Evolutionary conservation across 495 filamentous ascomycete species (phyloP).

Genomic region (Xylaria cubensis): DNA sequence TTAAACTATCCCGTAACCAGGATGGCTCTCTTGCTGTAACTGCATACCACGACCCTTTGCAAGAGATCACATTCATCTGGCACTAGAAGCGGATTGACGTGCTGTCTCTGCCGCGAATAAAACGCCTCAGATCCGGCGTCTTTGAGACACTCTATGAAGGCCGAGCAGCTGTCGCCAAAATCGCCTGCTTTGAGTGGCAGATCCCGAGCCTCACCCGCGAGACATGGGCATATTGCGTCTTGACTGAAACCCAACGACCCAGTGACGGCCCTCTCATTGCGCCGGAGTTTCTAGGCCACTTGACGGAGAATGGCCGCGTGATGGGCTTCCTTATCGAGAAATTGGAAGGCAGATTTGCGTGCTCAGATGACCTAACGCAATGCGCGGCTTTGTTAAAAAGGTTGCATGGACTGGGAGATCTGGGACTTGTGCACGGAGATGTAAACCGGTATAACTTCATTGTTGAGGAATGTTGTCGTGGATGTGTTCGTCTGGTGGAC

Average conservation of each 20-base stretch:
- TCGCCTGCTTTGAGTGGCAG: slow-evolving; percentile 30
- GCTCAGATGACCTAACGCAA: slow-evolving; percentile 26
- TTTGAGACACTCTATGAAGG: slow-evolving; percentile 25
- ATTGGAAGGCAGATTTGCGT: slow-evolving; percentile 32
- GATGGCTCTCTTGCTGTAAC: slow-evolving; percentile 16
- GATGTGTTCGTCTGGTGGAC: slow-evolving; percentile 27
- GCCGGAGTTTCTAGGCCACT: slow-evolving; percentile 44
- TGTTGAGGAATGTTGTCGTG: slow-evolving; percentile 15
- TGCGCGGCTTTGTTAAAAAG: slow-evolving; percentile 18
- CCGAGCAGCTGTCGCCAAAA: slow-evolving; percentile 25
- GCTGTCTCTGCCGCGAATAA: slow-evolving; percentile 19
- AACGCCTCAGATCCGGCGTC: slow-evolving; percentile 25
- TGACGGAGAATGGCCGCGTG: slow-evolving; percentile 42
- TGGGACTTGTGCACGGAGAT: slow-evolving; percentile 32
- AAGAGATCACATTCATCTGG: slow-evolving; percentile 24
- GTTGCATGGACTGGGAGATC: slow-evolving; percentile 27
- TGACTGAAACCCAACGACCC: slow-evolving; percentile 19
- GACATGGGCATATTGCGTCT: slow-evolving; percentile 28
- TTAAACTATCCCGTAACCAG: slow-evolving; percentile 24
- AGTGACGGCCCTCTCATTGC: slow-evolving; percentile 29
- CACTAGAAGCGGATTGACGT: slow-evolving; percentile 28
- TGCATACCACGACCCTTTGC: slow-evolving; percentile 19
- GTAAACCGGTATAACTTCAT: slow-evolving; percentile 34
- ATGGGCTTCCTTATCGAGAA: slow-evolving; percentile 48
- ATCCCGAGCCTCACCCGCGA: slow-evolving; percentile 24